Base-by-base conservation (phyloP, 768 basidiomycete genomes). In the Tulasnella calospora region DNA sequence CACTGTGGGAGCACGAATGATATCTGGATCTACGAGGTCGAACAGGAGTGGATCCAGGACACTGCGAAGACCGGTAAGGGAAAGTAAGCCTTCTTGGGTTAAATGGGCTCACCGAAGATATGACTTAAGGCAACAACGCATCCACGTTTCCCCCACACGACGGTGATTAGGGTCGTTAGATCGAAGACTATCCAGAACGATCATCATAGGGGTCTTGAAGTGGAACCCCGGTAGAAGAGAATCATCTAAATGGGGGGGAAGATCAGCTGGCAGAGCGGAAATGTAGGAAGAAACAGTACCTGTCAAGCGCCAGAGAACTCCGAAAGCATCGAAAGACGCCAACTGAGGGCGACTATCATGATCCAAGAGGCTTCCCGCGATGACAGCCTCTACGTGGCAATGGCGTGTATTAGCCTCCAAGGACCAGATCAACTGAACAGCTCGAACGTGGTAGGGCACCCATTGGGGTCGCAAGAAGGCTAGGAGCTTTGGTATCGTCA, bases 111-210 rank as follows among this genome's bases (percentile, higher is more conserved):
- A 96, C 95, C 96, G 90, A 78, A 95, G 86, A 83, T 97, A 97
- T 1, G 95, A 96, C 83, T 92, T 94, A 40, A 98, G 87, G 81
- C 91, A 95, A 82, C 94, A 95, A 36, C 96, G 89, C 92, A 99
- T 95, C 98, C 98, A 99, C 0, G 95, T 95, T 84, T 99, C 97
- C 19, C 94, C 94, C 41, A 93, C 87, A 15, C 95, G 89, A 36
- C 92, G 90, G 13, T 93, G 84, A 79, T 85, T 85, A 10, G 94
- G 93, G 80, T 95, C 91, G 41, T 92, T 90, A 51, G 88, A 91
- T 81, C 91, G 92, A 71, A 98, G 84, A 0, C 91, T 90, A 82
- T 97, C 95, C 73, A 99, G 85, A 40, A 97, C 90, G 67, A 91
- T 89, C 88, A 95, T 92, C 89, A 98, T 88, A 0, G 97, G 97